Conservation (phyloP, 306 rosid genomes). For the Vachellia collinsii region DNA sequence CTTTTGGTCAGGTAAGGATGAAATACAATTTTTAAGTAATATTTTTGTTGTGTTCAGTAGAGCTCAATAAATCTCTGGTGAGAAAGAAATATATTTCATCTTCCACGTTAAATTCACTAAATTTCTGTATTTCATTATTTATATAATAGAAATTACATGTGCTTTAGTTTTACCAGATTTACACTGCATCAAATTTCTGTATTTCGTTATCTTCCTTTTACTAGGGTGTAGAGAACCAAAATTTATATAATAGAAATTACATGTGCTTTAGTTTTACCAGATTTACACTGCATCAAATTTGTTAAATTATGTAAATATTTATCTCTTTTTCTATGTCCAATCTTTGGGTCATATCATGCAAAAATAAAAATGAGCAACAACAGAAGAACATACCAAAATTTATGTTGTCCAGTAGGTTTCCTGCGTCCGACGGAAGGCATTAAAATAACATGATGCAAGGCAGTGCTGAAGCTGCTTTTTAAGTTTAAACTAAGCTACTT, state of each 20-base stretch:
- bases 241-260: not conserved
- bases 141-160: not conserved
- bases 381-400: not conserved
- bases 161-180: not conserved
- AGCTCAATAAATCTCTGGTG: constrained; percentile 15
- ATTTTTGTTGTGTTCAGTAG: constrained; percentile 15
- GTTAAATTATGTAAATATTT: not conserved
- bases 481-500: not conserved
- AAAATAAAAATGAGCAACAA: not conserved
- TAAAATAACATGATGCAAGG: not conserved
- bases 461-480: not conserved
- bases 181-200: not conserved
- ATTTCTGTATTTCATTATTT: constrained; percentile 7
- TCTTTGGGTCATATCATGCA: not conserved
- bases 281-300: not conserved
- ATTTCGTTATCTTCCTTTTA: not conserved
- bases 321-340: not conserved
- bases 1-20: constrained; percentile 72
- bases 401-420: not conserved
- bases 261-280: not conserved
- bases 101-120: constrained; percentile 22
- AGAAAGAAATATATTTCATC: constrained; percentile 22
- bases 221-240: not conserved
- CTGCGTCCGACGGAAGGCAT: not conserved
- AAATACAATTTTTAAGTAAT: not conserved